Evolutionary conservation across 768 basidiomycete genomes (phyloP).

Genomic region (Leucocoprinus sp.): DNA sequence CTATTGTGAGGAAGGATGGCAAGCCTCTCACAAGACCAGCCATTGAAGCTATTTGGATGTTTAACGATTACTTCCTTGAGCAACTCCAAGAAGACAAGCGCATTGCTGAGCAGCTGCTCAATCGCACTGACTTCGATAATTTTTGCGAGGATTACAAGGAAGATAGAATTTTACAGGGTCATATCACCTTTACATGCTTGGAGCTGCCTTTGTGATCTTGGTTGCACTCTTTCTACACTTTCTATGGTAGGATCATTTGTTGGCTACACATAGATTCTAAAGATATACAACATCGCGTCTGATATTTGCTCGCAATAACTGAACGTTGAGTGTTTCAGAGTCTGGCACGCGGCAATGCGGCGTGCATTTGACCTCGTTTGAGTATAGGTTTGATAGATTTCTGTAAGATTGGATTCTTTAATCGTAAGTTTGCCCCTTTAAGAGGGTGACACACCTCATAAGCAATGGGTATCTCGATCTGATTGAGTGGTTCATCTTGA

Average conservation of each 20-base stretch:
- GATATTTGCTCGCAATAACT: not conserved
- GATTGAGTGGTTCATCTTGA: conserved; percentile 53
- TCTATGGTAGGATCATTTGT: not conserved
- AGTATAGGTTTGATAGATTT: conserved; percentile 47
- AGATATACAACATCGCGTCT: not conserved
- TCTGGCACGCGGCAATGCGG: conserved; percentile 10
- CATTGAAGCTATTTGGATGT: conserved; percentile 6
- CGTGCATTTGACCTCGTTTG: conserved; percentile 34
- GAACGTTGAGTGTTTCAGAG: not conserved
- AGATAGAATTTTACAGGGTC: conserved; percentile 3
- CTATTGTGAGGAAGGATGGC: conserved; percentile 2
- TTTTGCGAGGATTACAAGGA: conserved; percentile 5
- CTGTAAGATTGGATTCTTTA: conserved; percentile 17
- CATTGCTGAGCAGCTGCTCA: not conserved
- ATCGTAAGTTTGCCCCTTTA: not conserved
- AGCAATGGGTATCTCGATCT: conserved; percentile 39
- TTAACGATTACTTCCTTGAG: conserved; percentile 5
- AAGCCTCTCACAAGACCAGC: conserved; percentile 5
- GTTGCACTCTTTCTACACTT: not conserved
- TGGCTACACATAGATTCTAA: not conserved
- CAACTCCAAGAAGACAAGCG: conserved; percentile 1
- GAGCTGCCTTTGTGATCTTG: not conserved
- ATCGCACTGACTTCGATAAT: conserved; percentile 2
- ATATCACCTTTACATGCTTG: not conserved
- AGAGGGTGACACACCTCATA: conserved; percentile 39